These are phyloP conservation scores for Saturnispora diversa DNA, from an alignment of 805 yeast genomes.

Conservation along the genomic window DNA sequence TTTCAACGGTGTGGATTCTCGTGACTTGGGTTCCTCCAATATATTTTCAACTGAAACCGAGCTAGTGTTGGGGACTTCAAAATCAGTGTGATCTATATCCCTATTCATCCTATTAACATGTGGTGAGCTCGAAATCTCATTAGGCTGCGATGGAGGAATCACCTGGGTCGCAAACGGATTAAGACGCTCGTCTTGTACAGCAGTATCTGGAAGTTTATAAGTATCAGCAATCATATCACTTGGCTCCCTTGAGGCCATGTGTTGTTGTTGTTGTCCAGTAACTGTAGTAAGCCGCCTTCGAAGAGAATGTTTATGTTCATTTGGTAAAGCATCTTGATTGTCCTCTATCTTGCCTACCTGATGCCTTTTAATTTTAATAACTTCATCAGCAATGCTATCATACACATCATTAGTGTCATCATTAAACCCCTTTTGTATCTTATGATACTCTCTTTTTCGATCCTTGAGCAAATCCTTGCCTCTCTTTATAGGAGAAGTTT, in stretches of 20 bases:
- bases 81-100: slow-evolving; percentile 5
- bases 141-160: neutral
- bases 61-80: slow-evolving; percentile 17
- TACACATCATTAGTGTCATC: slow-evolving; percentile 10
- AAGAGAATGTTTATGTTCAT: neutral
- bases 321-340: neutral
- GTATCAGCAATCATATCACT: neutral
- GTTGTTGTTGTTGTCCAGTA: too few species aligned
- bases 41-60: slow-evolving; percentile 4
- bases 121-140: neutral
- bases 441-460: slow-evolving; percentile 13
- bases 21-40: neutral
- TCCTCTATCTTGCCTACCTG: slow-evolving; percentile 6
- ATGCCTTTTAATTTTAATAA: slow-evolving; percentile 7
- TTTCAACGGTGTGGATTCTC: neutral
- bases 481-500: slow-evolving; percentile 22
- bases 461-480: slow-evolving; percentile 15
- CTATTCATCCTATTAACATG: neutral
- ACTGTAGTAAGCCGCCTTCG: neutral
- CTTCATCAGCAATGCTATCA: slow-evolving; percentile 8
- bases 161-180: neutral
- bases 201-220: neutral
- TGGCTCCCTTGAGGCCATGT: too few species aligned
- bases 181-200: neutral
- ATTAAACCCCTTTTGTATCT: neutral